Percentiles rank a stretch among this genome's conserved stretches.
Evolutionary conservation across 768 basidiomycete genomes (phyloP).

Genomic region (Leccinum subgranulosum): DNA sequence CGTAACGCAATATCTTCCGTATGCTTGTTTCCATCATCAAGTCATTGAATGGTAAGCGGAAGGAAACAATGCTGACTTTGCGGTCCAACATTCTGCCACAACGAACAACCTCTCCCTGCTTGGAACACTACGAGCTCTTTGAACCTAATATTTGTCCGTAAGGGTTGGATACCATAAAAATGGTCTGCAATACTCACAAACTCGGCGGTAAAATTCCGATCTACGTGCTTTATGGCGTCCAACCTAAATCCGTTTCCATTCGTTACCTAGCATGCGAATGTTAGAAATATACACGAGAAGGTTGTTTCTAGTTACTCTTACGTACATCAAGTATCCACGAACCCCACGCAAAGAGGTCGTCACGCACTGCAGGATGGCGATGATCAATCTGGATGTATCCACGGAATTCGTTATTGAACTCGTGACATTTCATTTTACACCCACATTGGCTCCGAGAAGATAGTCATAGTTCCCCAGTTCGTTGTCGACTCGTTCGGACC

Average conservation of each 20-base stretch:
- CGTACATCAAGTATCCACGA: slow-evolving; percentile 65
- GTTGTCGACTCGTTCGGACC: slow-evolving; percentile 76
- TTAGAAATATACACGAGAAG: slow-evolving; percentile 1
- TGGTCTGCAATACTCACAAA: slow-evolving; percentile 48
- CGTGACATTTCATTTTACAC: slow-evolving; percentile 16
- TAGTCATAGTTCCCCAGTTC: slow-evolving; percentile 91
- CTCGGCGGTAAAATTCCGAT: slow-evolving; percentile 60
- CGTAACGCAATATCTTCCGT: slow-evolving; percentile 51
- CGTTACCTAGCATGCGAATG: slow-evolving; percentile 47
- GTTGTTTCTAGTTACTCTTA: not conserved
- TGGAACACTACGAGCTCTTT: slow-evolving; percentile 43
- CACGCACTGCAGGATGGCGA: slow-evolving; percentile 72
- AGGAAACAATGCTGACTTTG: slow-evolving; percentile 43
- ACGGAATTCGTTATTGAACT: slow-evolving; percentile 9
- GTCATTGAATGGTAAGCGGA: not conserved
- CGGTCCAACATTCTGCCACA: slow-evolving; percentile 82
- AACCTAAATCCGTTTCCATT: slow-evolving; percentile 75
- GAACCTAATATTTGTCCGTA: slow-evolving; percentile 40
- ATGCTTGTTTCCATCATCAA: slow-evolving; percentile 33
- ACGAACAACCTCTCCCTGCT: slow-evolving; percentile 55
- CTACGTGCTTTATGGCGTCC: slow-evolving; percentile 91
- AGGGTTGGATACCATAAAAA: not conserved
- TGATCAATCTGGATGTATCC: slow-evolving; percentile 64
- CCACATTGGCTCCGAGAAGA: slow-evolving; percentile 70
- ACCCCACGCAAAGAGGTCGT: slow-evolving; percentile 77